Base-by-base conservation (phyloP, 345 rosid genomes). In the Melastoma malabathricum region DNA sequence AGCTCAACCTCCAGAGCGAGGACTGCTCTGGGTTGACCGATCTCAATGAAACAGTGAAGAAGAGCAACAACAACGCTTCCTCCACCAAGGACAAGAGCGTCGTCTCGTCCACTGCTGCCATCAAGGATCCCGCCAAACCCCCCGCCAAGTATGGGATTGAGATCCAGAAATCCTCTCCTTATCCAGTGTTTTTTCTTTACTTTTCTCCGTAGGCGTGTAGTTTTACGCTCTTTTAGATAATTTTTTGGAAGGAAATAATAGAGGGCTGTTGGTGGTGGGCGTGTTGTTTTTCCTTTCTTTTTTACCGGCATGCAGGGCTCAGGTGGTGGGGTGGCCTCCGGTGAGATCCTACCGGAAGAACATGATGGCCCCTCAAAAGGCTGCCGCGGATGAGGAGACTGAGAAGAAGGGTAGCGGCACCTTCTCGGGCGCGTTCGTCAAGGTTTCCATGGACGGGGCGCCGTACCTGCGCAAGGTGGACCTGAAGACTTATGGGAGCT, bases 261-360 rank as follows among this genome's bases (percentile, higher is more conserved):
- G 41, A 12, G 41, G 12, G 12, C 2, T 22, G 25, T 22, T n/a
- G n/a, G n/a, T n/a, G n/a, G n/a, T n/a, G n/a, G n/a, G n/a, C n/a
- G n/a, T n/a, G n/a, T n/a, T n/a, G n/a, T n/a, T n/a, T n/a, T n/a
- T n/a, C n/a, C n/a, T n/a, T 22, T 22, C 25, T 22, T 34, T 7
- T 34, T 5, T 34, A 7, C 10, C 12, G 50, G 23, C 20, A 16
- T 54, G 50, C 64, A 89, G 95, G 75, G 76, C 84, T 15, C 95
- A 89, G 65, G 90, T 89, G 15, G 88, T 89, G 57, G 97, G 97
- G 41, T 89, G 97, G 97, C 97, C 97, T 52, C 95, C 97, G 10
- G 95, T 89, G 64, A 64, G 97, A 59, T 77, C 84, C 20, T 89
- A 79, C 72, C 64, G 97, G 70, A 89, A 81, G 86, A 89, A 89